Percentiles rank a stretch among this genome's conserved stretches.
Conservation (phyloP, 352 stramenopile genomes). For the Phytopythium cucurbitacearum region DNA sequence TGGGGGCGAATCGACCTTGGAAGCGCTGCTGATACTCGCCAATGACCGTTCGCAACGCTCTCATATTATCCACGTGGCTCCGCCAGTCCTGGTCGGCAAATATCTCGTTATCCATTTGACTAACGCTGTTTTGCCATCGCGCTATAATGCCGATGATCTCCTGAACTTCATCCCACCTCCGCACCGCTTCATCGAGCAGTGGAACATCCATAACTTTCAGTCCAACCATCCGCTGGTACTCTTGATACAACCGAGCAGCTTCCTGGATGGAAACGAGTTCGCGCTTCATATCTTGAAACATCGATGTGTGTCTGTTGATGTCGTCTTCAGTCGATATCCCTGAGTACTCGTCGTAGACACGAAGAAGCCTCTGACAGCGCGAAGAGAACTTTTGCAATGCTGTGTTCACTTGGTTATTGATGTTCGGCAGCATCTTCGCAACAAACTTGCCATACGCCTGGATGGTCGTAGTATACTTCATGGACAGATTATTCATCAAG, state of each 20-base stretch:
- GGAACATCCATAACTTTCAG: constrained; percentile 58
- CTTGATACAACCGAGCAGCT: constrained; percentile 51
- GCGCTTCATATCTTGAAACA: constrained; percentile 43
- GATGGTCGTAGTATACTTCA: constrained; percentile 40
- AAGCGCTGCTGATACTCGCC: constrained; percentile 23
- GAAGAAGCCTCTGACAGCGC: constrained; percentile 45
- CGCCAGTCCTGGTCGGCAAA: constrained; percentile 63
- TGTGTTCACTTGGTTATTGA: constrained; percentile 62
- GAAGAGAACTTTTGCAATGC: constrained; percentile 48
- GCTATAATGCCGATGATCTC: constrained; percentile 44
- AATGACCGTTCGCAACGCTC: constrained; percentile 29
- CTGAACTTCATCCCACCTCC: constrained; percentile 51
- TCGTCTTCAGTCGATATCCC: constrained; percentile 48
- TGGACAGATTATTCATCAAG: constrained; percentile 36
- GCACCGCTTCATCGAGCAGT: constrained; percentile 32
- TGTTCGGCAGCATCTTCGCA: constrained; percentile 56
- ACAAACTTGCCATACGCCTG: constrained; percentile 62
- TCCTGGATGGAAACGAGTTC: constrained; percentile 50
- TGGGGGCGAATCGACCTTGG: constrained; percentile 24
- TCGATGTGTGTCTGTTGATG: constrained; percentile 42
- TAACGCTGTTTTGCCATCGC: constrained; percentile 37
- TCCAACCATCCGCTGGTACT: constrained; percentile 67
- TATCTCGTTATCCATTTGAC: constrained; percentile 61
- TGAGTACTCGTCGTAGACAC: constrained; percentile 45
- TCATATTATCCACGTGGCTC: constrained; percentile 29